These are phyloP conservation scores for Fonsecaea monophora DNA, from an alignment of 2,329 filamentous ascomycete genomes.

Conservation along the genomic window DNA sequence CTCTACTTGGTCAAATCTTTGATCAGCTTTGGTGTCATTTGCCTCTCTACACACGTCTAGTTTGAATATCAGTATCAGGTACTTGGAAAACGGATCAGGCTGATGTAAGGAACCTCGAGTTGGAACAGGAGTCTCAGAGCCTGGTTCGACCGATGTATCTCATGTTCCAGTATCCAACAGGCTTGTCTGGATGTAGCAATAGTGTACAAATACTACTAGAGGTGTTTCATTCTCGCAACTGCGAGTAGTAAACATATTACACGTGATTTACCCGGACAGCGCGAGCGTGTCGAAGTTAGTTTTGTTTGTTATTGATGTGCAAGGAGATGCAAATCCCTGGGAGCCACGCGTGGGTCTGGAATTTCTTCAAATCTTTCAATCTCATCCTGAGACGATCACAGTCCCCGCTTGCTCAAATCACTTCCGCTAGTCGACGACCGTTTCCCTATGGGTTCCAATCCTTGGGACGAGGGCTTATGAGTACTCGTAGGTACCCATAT, in stretches of 20 bases:
- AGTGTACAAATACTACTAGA: constrained; percentile 6
- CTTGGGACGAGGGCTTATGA: background rate
- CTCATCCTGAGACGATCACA: background rate
- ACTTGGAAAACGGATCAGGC: background rate
- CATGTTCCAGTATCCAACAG: background rate
- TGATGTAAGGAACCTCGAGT: background rate
- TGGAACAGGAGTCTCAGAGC: background rate
- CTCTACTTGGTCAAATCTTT: background rate
- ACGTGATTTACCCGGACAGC: background rate
- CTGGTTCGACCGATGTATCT: background rate
- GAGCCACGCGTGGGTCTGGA: background rate
- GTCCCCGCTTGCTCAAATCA: background rate
- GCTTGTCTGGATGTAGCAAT: constrained; percentile 1
- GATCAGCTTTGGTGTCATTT: background rate
- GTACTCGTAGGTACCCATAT: no score
- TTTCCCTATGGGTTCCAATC: background rate
- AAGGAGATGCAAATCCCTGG: background rate
- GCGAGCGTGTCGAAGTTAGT: background rate
- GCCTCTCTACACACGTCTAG: background rate
- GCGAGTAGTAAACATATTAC: background rate
- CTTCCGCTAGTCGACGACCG: background rate
- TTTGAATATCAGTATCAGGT: background rate
- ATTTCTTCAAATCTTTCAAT: background rate
- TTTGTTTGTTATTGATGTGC: background rate
- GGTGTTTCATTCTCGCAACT: background rate